These are phyloP conservation scores for Trichoderma reesei DNA, from an alignment of 495 filamentous ascomycete genomes.

Conservation along the genomic window DNA sequence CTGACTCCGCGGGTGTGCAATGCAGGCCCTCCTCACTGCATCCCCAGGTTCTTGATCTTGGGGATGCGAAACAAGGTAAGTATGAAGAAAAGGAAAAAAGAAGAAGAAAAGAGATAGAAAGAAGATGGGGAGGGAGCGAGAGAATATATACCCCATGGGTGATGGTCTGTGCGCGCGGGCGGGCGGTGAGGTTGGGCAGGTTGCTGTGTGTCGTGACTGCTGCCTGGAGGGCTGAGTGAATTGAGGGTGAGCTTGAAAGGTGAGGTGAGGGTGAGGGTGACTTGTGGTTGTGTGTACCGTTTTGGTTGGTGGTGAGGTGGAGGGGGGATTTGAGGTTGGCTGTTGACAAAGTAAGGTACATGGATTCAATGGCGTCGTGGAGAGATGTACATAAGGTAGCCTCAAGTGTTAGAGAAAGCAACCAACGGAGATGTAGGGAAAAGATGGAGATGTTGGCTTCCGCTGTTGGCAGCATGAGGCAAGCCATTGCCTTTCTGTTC, in stretches of 20 bases:
- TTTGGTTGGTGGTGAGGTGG: too few species aligned
- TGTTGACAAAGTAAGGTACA: too few species aligned
- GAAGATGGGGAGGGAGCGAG: slow-evolving; percentile 9
- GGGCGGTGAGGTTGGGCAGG: slow-evolving; percentile 5
- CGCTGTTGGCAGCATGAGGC: too few species aligned
- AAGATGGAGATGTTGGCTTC: too few species aligned
- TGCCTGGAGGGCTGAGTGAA: not conserved
- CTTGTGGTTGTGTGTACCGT: too few species aligned
- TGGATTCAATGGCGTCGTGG: too few species aligned
- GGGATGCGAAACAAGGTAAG: slow-evolving; percentile 27
- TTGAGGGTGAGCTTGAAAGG: not conserved
- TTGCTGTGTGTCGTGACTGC: not conserved
- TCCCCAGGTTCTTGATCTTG: slow-evolving; percentile 23
- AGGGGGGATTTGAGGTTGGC: too few species aligned
- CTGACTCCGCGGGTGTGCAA: slow-evolving; percentile 12
- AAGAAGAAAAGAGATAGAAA: slow-evolving; percentile 5
- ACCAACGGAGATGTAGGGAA: too few species aligned
- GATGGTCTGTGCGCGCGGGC: slow-evolving; percentile 12
- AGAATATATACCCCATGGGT: not conserved
- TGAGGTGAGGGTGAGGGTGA: not conserved
- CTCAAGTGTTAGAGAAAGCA: too few species aligned
- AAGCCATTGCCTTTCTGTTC: too few species aligned
- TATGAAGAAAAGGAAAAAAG: slow-evolving; percentile 26
- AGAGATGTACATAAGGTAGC: too few species aligned
- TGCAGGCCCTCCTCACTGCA: slow-evolving; percentile 8